phyloP scores from a whole-genome alignment of 2,329 filamentous ascomycete species.

The Camillea tinctor region DNA sequence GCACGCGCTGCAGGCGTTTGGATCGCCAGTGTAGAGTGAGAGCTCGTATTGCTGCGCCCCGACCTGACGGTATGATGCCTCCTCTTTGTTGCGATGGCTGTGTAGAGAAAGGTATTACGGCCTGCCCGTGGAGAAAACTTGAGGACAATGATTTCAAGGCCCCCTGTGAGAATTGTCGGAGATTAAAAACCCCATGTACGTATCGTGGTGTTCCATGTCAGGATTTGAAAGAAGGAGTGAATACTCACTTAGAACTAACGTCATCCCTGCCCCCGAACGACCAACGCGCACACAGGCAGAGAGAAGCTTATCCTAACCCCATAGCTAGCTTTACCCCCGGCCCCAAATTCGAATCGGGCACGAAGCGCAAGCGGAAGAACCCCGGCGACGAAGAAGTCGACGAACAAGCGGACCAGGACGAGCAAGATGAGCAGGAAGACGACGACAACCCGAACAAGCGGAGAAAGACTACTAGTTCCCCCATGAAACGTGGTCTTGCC shows the following conservation, averaged over 20 bases:
- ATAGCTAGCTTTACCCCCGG: too few species aligned
- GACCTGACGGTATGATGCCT: slow-evolving; percentile 9
- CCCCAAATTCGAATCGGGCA: too few species aligned
- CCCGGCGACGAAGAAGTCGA: too few species aligned
- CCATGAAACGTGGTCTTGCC: too few species aligned
- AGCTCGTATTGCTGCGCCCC: background rate
- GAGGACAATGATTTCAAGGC: background rate
- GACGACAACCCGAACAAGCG: too few species aligned
- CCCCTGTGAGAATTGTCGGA: background rate
- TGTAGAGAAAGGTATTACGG: background rate
- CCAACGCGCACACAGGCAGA: background rate
- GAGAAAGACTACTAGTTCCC: too few species aligned
- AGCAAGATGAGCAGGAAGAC: too few species aligned
- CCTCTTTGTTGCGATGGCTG: slow-evolving; percentile 13
- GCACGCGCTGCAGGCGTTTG: slow-evolving; percentile 5
- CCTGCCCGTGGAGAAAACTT: background rate
- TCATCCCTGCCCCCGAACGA: background rate
- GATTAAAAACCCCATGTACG: background rate
- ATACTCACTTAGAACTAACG: background rate
- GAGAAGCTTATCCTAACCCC: background rate
- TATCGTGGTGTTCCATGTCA: background rate
- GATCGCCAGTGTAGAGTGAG: slow-evolving; percentile 2
- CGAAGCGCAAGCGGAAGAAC: too few species aligned
- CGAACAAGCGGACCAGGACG: too few species aligned
- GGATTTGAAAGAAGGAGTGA: background rate